These are phyloP conservation scores for Arctostaphylos glauca DNA, from an alignment of 148 eudicot genomes.

Conservation along the genomic window DNA sequence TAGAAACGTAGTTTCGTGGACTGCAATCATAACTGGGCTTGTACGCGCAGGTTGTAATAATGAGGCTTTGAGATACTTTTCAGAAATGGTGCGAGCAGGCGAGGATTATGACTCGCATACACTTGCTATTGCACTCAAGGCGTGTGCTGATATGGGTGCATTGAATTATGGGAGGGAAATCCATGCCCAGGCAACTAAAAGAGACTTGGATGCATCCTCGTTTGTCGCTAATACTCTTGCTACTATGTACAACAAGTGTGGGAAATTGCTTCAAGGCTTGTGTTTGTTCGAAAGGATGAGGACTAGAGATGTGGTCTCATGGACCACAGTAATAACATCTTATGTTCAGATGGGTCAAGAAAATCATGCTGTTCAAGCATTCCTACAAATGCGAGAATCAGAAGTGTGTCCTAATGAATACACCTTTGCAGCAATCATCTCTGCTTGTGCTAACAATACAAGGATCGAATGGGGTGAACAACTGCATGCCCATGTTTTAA, in stretches of 20 bases:
- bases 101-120: constrained; percentile 64
- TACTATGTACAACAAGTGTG: constrained; percentile 81
- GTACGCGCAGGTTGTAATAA: constrained; percentile 60
- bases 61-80: constrained; percentile 65
- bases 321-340: constrained; percentile 71
- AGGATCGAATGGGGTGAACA: constrained; percentile 58
- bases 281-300: constrained; percentile 61
- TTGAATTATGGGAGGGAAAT: constrained; percentile 69
- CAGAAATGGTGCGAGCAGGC: constrained; percentile 50
- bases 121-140: constrained; percentile 84
- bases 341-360: constrained; percentile 48
- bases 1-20: constrained; percentile 91
- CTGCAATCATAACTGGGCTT: constrained; percentile 79
- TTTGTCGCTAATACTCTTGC: constrained; percentile 55
- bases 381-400: constrained; percentile 11
- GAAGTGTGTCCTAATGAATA: constrained; percentile 66
- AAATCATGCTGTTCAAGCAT: background rate
- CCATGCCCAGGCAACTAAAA: constrained; percentile 50
- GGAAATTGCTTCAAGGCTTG: constrained; percentile 72
- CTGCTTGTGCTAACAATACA: constrained; percentile 37
- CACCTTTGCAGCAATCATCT: constrained; percentile 66
- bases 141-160: constrained; percentile 61
- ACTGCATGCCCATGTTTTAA: constrained; percentile 61
- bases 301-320: constrained; percentile 73
- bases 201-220: background rate